These are phyloP conservation scores for Calonectria henricotiae DNA, from an alignment of 2,329 filamentous ascomycete genomes.

Conservation along the genomic window DNA sequence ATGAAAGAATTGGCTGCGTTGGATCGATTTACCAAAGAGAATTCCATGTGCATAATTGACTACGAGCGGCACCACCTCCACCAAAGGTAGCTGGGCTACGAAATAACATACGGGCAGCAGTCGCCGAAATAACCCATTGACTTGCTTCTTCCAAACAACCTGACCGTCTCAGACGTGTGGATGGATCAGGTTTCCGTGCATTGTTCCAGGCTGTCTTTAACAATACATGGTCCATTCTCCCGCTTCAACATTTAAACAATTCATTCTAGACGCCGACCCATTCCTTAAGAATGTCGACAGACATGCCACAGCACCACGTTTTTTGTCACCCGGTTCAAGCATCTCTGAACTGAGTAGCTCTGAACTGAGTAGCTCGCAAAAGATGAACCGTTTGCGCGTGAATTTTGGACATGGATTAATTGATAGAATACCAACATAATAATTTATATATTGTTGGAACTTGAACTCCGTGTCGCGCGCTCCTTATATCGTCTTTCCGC, in stretches of 20 bases:
- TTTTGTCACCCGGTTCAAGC: background rate
- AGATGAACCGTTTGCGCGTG: background rate
- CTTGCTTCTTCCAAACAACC: background rate
- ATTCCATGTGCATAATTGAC: background rate
- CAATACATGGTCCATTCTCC: background rate
- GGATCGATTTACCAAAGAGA: background rate
- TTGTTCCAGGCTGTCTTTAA: background rate
- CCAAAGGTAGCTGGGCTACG: background rate
- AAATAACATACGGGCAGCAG: background rate
- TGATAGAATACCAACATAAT: background rate
- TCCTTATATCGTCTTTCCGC: background rate
- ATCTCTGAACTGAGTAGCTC: background rate
- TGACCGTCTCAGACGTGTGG: background rate
- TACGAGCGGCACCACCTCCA: background rate
- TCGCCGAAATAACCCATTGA: background rate
- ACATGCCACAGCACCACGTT: constrained; percentile 5
- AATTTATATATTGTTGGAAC: background rate
- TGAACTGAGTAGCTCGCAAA: background rate
- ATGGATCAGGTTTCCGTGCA: background rate
- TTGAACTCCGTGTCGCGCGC: background rate
- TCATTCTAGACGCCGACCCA: constrained; percentile 1
- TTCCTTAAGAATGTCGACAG: background rate
- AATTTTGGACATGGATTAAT: background rate
- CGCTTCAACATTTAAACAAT: background rate
- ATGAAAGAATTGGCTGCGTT: too few species aligned